Evolutionary conservation across 371 early-diverging fungal genomes (phyloP), one percentile per base, ranked within the genome.

Genomic region (Massospora cicadina): DNA sequence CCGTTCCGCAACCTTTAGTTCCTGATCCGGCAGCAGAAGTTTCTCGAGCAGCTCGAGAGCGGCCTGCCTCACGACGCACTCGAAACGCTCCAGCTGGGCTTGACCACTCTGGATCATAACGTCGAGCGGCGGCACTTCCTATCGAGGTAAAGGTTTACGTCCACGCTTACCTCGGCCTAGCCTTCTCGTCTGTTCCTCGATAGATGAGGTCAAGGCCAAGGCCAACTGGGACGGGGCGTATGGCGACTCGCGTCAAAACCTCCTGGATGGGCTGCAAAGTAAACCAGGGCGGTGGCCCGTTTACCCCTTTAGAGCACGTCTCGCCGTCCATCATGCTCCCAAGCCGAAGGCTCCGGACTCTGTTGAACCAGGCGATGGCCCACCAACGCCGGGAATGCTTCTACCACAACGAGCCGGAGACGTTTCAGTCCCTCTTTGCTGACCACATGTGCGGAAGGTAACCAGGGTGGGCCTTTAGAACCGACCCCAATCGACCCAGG

Each of bases 281-380:
- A 77, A 65, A 68, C n/a, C n/a, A n/a, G n/a, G n/a, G n/a, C n/a
- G n/a, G n/a, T n/a, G n/a, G n/a, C n/a, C n/a, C n/a, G n/a, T 7
- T 17, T 33, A 1, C 21, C 27, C 32, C 43, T 53, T 0, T 71
- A 86, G 87, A 77, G 54, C 82, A 79, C 70, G 82, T 94, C 56
- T 78, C 89, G 1, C 83, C 93, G 0, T 74, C 87, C 0, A 74
- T 84, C 57, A 91, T 95, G 90, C 82, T 98, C 59, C 96, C 95
- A 1, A 81, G 83, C 23, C 78, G 76, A 56, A 76, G 98, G 10
- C 73, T 96, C 63, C 78, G 89, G 57, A 77, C 80, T 0, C 73
- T 98, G 54, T 70, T 95, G 2, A 75, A 84, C 31, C 95, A 96
- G 70, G 89, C 97, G 0, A 66, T 87, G 2, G 74, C 79, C 63